Conservation (phyloP, 306 rosid species). For the Astragalus glycyphyllos region DNA sequence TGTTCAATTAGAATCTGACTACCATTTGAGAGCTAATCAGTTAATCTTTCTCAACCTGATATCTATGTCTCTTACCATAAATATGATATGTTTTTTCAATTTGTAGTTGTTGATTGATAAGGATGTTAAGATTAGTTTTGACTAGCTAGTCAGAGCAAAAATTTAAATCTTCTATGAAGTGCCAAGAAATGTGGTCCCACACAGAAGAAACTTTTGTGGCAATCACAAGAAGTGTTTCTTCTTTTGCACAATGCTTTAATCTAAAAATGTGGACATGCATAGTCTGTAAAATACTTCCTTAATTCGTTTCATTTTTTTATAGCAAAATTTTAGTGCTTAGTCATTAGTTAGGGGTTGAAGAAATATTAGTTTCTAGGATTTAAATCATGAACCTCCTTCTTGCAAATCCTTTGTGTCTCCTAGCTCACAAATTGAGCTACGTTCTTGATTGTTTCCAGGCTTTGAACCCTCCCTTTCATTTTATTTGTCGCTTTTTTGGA, state of each 20-base stretch:
- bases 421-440: no score
- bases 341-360: no score
- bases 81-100: conserved; percentile 23
- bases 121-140: conserved; percentile 36
- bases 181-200: conserved; percentile 46
- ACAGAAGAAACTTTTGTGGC: conserved; percentile 22
- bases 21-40: background rate
- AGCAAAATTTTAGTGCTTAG: no score
- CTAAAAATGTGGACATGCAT: no score
- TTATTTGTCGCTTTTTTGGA: no score
- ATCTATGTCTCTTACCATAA: conserved; percentile 40
- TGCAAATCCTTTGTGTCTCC: no score
- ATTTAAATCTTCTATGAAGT: conserved; percentile 35
- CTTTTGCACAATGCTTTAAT: background rate
- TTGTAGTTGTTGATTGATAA: conserved; percentile 37
- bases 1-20: conserved; percentile 25
- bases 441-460: no score
- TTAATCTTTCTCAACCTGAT: conserved; percentile 42
- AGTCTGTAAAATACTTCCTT: no score
- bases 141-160: conserved; percentile 36
- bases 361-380: no score
- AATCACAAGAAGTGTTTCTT: background rate
- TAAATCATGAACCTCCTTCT: no score
- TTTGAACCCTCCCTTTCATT: no score
- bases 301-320: no score